Base-by-base conservation (phyloP, 2,329 filamentous ascomycete genomes). In the Pyrenochaeta sp. region DNA sequence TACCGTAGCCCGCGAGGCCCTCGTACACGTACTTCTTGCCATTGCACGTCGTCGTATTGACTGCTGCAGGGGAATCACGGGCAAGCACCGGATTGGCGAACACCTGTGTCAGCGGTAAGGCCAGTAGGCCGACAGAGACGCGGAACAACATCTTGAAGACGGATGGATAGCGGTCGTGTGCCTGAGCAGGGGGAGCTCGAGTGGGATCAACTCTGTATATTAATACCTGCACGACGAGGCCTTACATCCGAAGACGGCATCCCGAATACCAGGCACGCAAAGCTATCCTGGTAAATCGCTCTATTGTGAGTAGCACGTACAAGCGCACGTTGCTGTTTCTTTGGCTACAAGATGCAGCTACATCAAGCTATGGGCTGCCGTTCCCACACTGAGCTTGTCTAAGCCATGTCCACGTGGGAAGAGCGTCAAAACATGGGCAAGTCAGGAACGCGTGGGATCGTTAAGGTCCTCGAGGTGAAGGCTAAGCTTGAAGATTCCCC, bases 1-100 rank as follows among this genome's bases (percentile, higher is more conserved):
- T 83, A 5, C 90, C 90, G 69, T 88, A 91, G 9, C 90, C 90
- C 4, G 86, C 88, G 9, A 92, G 83, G 56, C 84, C 81, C 51
- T 88, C 79, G 72, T 92, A 92, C n/a, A 84, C 81, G 68, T 90
- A 91, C 0, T 77, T 81, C 60, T 86, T 82, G 49, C 85, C 85
- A 64, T 85, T 86, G 74, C 88, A 90, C 13, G 77, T 83, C 6
- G 85, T 74, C 39, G 65, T 52, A 42, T 71, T 75, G 27, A 72
- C 67, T 3, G 64, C 46, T 7, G 50, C 22, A 5, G 45, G 13
- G 9, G 46, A 36, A 12, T 49, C 55, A 22, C 54, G 52, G 3
- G 53, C 19, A 32, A 19, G 49, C 24, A 67, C 36, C 8, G 70
- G 66, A 25, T 53, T 69, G 42, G 71, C 67, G 46, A 66, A 8